Evolutionary conservation across 2,329 filamentous ascomycete genomes (phyloP).

Genomic region (Fusarium pseudocircinatum): DNA sequence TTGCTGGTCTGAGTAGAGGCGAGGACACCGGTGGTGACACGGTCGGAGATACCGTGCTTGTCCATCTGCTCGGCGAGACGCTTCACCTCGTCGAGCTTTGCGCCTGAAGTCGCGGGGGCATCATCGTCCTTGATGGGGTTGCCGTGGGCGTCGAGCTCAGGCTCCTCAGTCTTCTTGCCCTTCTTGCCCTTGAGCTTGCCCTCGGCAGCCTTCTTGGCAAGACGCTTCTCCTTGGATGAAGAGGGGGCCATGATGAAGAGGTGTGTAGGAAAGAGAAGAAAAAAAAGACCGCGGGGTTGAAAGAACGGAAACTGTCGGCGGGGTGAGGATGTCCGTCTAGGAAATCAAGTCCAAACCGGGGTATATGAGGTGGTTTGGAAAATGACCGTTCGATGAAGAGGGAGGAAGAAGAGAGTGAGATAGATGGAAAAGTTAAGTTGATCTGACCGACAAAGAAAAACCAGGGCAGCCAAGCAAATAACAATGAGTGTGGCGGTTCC

Average conservation of each 20-base stretch:
- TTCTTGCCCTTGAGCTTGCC: slow-evolving; percentile 75
- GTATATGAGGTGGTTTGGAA: slow-evolving; percentile 32
- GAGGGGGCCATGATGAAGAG: slow-evolving; percentile 65
- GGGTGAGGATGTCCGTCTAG: slow-evolving; percentile 19
- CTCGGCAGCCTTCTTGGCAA: slow-evolving; percentile 75
- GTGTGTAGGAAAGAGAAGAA: slow-evolving; percentile 5
- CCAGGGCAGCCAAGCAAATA: slow-evolving; percentile 34
- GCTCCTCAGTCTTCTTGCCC: slow-evolving; percentile 77
- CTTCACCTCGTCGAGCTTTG: slow-evolving; percentile 83
- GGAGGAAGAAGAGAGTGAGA: slow-evolving; percentile 26
- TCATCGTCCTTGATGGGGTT: slow-evolving; percentile 64
- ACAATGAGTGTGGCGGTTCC: slow-evolving; percentile 44
- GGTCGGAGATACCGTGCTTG: slow-evolving; percentile 94
- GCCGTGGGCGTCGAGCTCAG: slow-evolving; percentile 71
- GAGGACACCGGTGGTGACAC: slow-evolving; percentile 97
- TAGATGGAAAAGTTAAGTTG: slow-evolving; percentile 26
- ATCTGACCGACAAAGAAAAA: slow-evolving; percentile 39
- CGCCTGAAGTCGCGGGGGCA: slow-evolving; percentile 73
- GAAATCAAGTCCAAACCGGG: slow-evolving; percentile 42
- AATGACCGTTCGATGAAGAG: slow-evolving; percentile 38
- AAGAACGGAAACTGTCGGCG: slow-evolving; percentile 40
- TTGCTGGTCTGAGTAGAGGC: slow-evolving; percentile 84
- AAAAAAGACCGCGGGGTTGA: slow-evolving; percentile 42
- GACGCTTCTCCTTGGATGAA: slow-evolving; percentile 75
- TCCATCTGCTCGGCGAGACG: slow-evolving; percentile 94